Evolutionary conservation across 306 rosid genomes (phyloP), one percentile per base, ranked within the genome.

Genomic region (Citrullus amarus): DNA sequence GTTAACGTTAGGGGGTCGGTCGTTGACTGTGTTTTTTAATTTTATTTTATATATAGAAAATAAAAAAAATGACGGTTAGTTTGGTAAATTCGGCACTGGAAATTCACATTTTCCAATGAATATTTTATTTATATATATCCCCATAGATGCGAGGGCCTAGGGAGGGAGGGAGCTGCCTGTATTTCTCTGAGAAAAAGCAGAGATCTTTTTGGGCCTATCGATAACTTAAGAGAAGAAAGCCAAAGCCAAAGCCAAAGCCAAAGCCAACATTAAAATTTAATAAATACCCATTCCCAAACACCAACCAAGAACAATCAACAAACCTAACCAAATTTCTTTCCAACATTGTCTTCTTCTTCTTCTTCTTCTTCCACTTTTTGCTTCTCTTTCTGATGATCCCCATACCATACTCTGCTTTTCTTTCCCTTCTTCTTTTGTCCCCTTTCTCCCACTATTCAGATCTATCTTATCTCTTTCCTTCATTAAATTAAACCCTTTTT

Each of bases 381-480:
- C 71, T 83, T 28, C 32, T 61, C 69, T 68, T 70, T 82, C 79
- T 53, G 57, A 53, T 77, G 85, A 86, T 89, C 88, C 89, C 88
- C 85, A 28, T 76, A 53, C 48, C 68, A 62, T 62, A 7, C 30
- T 18, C 36, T 56, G 22, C n/a, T 81, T 76, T 82, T 65, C 58
- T 75, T 67, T 60, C 5, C 81, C 51, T 71, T 81, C 74, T 90
- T 36, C 5, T 36, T 44, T 44, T 89, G 89, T 89, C 92, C 74
- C 84, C 84, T 82, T 53, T 72, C 79, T 34, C 81, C 79, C 18
- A 44, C 5, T 4, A 12, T 68, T 80, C 86, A 82, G 90, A 92
- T 88, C 86, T 61, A 82, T 79, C 86, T 74, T 60, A 83, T 44
- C 39, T 10, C 3, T 0, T 44, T 44, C 13, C 13, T 81, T n/a